Evolutionary conservation across 1,284 basidiomycete genomes (phyloP).

Genomic region (Puccinia coronata): DNA sequence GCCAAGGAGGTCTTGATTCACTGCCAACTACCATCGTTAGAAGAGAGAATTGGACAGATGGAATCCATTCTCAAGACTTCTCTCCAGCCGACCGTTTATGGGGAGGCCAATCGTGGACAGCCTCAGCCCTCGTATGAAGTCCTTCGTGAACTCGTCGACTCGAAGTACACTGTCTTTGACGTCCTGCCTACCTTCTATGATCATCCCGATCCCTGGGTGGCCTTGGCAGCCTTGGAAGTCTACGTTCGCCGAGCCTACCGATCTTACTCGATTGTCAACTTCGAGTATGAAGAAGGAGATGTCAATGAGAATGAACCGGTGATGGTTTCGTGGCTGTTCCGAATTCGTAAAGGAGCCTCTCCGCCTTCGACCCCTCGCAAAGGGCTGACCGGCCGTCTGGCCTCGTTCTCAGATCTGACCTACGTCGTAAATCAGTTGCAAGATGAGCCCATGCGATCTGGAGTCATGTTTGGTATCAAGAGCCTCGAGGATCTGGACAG

Average conservation of each 20-base stretch:
- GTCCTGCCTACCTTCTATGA: conserved; percentile 95
- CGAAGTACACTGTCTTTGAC: conserved; percentile 93
- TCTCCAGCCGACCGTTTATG: conserved; percentile 82
- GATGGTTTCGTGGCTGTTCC: conserved; percentile 88
- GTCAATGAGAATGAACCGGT: conserved; percentile 75
- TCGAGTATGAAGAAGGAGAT: conserved; percentile 91
- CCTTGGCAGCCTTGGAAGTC: conserved; percentile 89
- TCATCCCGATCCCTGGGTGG: conserved; percentile 78
- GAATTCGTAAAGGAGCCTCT: conserved; percentile 69
- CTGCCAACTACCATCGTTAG: conserved; percentile 93
- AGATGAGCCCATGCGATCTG: conserved; percentile 80
- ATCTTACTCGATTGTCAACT: conserved; percentile 85
- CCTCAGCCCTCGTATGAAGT: conserved; percentile 79
- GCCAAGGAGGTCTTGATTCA: conserved; percentile 96
- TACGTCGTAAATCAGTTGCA: conserved; percentile 80
- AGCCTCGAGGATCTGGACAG: conserved; percentile 70
- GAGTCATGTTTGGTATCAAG: conserved; percentile 85
- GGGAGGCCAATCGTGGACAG: conserved; percentile 72
- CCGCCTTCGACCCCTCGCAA: conserved; percentile 66
- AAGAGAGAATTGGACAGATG: conserved; percentile 91
- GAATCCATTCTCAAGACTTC: conserved; percentile 87
- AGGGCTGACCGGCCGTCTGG: conserved; percentile 64
- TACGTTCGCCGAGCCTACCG: conserved; percentile 95
- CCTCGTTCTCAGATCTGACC: conserved; percentile 87
- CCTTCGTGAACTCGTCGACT: conserved; percentile 91